Conservation (phyloP, 2,329 filamentous ascomycete genomes). For the Hymenoscyphus scutula region DNA sequence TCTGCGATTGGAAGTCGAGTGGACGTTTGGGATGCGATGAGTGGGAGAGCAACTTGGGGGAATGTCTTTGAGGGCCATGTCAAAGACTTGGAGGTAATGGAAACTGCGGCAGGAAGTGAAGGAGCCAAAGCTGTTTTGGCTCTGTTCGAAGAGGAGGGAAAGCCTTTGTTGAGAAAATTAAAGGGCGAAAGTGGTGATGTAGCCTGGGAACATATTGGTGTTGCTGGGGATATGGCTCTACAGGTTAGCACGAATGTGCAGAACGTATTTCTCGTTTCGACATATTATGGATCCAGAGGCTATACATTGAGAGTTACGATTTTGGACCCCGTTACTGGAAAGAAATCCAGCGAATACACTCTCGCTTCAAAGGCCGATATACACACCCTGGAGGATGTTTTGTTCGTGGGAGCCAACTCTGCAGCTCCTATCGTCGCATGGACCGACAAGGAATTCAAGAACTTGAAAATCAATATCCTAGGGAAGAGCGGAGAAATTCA, state of each 20-base stretch:
- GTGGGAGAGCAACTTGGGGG: constrained; percentile 77
- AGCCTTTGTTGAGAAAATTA: constrained; percentile 65
- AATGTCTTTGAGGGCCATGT: constrained; percentile 56
- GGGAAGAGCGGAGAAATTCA: constrained; percentile 54
- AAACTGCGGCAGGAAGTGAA: constrained; percentile 53
- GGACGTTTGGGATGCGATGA: constrained; percentile 78
- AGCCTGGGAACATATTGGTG: constrained; percentile 75
- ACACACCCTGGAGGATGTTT: constrained; percentile 58
- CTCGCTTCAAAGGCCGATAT: constrained; percentile 75
- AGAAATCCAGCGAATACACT: constrained; percentile 66
- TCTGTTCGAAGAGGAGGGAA: constrained; percentile 57
- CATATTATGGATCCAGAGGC: constrained; percentile 70
- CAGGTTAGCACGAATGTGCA: constrained; percentile 69
- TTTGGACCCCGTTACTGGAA: constrained; percentile 71
- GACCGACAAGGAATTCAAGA: constrained; percentile 61
- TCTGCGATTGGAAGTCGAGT: constrained; percentile 70
- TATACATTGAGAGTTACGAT: constrained; percentile 75
- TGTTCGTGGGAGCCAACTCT: constrained; percentile 74
- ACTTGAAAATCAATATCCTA: constrained; percentile 70
- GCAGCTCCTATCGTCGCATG: constrained; percentile 73
- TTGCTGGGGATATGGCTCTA: constrained; percentile 67
- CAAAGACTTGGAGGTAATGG: constrained; percentile 72
- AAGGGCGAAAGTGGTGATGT: constrained; percentile 69
- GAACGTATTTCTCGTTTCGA: constrained; percentile 72
- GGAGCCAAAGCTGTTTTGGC: constrained; percentile 69